A percentile compares a stretch with the other conserved stretches of the same genome.
Conservation (phyloP, 1,284 basidiomycete genomes). For the Cerrena zonata region DNA sequence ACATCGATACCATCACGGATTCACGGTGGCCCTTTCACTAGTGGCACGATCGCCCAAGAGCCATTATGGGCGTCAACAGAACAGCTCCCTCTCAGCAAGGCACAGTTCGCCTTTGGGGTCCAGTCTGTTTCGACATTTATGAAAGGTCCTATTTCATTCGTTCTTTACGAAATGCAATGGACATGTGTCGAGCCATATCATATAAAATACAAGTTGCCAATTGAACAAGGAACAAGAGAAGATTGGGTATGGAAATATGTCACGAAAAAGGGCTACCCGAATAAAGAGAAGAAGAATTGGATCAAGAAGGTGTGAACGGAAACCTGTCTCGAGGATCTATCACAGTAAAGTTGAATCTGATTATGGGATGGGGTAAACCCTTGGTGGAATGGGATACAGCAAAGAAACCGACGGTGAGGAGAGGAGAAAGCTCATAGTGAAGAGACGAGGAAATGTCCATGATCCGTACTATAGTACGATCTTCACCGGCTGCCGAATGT, state of each 20-base stretch:
- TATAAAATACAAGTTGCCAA: not conserved
- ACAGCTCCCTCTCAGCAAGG: too few species aligned
- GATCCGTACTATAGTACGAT: constrained; percentile 3
- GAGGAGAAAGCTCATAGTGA: constrained; percentile 3
- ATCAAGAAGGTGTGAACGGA: not conserved
- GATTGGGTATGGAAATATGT: not conserved
- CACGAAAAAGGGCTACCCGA: not conserved
- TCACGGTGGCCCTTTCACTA: too few species aligned
- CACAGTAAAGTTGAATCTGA: not conserved
- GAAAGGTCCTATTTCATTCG: not conserved
- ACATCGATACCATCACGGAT: too few species aligned
- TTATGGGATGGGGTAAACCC: not conserved
- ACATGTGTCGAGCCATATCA: not conserved
- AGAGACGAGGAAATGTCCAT: not conserved
- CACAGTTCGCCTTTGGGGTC: too few species aligned
- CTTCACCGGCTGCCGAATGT: constrained; percentile 64
- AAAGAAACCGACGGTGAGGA: constrained; percentile 5
- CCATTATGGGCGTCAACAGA: too few species aligned
- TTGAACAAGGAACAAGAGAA: not conserved
- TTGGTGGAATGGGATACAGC: constrained; percentile 5
- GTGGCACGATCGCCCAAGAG: too few species aligned
- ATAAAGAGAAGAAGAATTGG: not conserved
- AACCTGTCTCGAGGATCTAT: not conserved
- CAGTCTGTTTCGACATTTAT: too few species aligned
- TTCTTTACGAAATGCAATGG: not conserved